Percentiles rank a stretch among this genome's conserved stretches.
Conservation (phyloP, 106 monocot species). For the Xerophyta viscosa region DNA sequence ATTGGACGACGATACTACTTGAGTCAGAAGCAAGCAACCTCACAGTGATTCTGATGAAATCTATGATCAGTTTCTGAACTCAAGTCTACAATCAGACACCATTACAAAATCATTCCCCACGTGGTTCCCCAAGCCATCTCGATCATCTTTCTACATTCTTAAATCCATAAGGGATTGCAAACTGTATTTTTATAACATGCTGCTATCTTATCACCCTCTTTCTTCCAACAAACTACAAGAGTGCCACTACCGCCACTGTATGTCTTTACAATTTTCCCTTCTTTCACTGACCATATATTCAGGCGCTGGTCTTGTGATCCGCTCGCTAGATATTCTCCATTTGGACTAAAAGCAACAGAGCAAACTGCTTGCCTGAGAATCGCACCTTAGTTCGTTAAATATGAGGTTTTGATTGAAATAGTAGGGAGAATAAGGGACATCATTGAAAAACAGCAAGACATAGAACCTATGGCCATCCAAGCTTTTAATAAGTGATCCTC, state of each 20-base stretch:
- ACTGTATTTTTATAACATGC: conserved; percentile 89
- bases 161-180: conserved; percentile 88
- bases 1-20: too few species aligned
- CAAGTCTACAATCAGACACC: too few species aligned
- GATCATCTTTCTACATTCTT: conserved; percentile 70
- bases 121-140: too few species aligned
- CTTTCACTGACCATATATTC: conserved; percentile 92
- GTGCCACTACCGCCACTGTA: conserved; percentile 81
- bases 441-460: neutral
- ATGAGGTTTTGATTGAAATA: too few species aligned
- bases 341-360: conserved; percentile 88
- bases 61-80: too few species aligned
- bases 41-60: too few species aligned
- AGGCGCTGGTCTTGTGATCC: conserved; percentile 87
- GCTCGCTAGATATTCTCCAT: conserved; percentile 85
- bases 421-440: too few species aligned
- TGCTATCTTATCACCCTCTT: conserved; percentile 87
- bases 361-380: conserved; percentile 86
- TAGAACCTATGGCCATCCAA: conserved; percentile 72
- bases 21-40: too few species aligned
- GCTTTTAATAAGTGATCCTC: conserved; percentile 59
- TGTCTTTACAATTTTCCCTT: conserved; percentile 71
- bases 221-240: conserved; percentile 97
- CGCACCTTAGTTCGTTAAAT: neutral
- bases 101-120: too few species aligned